phyloP scores from a whole-genome alignment of 805 yeast genomes.

The Ogataea degrootiae region DNA sequence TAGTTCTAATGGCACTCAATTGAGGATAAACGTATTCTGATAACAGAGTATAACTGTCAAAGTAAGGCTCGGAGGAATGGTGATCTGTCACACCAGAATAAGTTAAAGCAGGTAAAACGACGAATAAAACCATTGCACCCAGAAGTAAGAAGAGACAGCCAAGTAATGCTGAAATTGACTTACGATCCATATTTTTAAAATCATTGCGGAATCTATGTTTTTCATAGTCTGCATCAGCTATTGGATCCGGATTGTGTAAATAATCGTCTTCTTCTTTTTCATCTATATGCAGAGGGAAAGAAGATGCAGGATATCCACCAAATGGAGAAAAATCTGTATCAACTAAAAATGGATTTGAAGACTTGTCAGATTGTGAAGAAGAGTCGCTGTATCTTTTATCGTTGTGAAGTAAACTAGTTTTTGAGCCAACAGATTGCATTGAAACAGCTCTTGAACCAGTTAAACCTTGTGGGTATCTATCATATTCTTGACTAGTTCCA shows the following conservation, averaged over 20 bases:
- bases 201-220: slow-evolving; percentile 62
- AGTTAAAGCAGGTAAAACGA: slow-evolving; percentile 79
- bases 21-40: slow-evolving; percentile 54
- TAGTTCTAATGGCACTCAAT: slow-evolving; percentile 53
- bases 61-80: slow-evolving; percentile 2
- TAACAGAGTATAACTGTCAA: slow-evolving; percentile 37
- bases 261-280: slow-evolving; percentile 96
- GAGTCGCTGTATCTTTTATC: slow-evolving; percentile 14
- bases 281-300: slow-evolving; percentile 85
- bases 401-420: slow-evolving; percentile 17
- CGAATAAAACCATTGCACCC: slow-evolving; percentile 64
- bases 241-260: slow-evolving; percentile 93
- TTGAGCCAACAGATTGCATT: slow-evolving; percentile 38
- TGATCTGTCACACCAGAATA: slow-evolving; percentile 59
- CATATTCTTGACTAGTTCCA: slow-evolving; percentile 45
- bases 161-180: slow-evolving; percentile 56
- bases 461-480: slow-evolving; percentile 60
- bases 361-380: slow-evolving; percentile 19
- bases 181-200: slow-evolving; percentile 59
- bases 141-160: slow-evolving; percentile 54
- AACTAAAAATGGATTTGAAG: slow-evolving; percentile 37
- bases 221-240: slow-evolving; percentile 82
- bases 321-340: slow-evolving; percentile 80
- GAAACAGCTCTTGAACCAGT: slow-evolving; percentile 56
- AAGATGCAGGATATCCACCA: slow-evolving; percentile 94